Base-by-base conservation (phyloP, 495 filamentous ascomycete genomes). In the Hypoxylon rickii region DNA sequence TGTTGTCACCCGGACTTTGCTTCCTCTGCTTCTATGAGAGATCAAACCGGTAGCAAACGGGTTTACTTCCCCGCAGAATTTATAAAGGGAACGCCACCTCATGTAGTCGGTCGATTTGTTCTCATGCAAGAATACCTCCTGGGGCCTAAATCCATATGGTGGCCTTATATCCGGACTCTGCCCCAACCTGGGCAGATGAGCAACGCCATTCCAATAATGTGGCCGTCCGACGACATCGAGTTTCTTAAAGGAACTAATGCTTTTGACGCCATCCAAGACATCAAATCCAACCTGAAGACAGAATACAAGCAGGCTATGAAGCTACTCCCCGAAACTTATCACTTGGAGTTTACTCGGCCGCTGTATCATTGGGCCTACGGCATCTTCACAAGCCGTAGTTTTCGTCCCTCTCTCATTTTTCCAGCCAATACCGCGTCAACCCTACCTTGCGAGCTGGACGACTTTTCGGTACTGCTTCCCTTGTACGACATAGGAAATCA, bases 341-440 rank as follows among this genome's bases (percentile, higher is more conserved):
- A 64, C 13, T 64, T 66, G 15, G 70, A 72, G 2, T 76, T 76
- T 56, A 72, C 71, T 4, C 69, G 65, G 0, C 43, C 68, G 37
- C 69, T 83, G 1, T 83, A 83, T 53, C 66, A 79, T 53, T 83
- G 80, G 80, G 76, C 80, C 0, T 81, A 77, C 54, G 73, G 73
- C 59, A 78, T 82, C 33, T 83, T 79, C 51, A 77, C 76, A 8
- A 79, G 73, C 57, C 70, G 80, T 60, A 81, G 78, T 58, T 83
- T 83, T 38, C 68, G 76, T 3, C 72, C 79, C 0, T 76, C 73
- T 0, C 71, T 79, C 24, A 60, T 82, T 50, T 41, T 75, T 34
- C 61, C 68, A n/a, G 48, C 66, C 1, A 58, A 55, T 21, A 29
- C 51, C 3, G 44, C 60, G 0, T 36, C 63, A 0, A 63, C 64